Evolutionary conservation across 179 eudicot species (phyloP).

Genomic region (Beta corolliflora): DNA sequence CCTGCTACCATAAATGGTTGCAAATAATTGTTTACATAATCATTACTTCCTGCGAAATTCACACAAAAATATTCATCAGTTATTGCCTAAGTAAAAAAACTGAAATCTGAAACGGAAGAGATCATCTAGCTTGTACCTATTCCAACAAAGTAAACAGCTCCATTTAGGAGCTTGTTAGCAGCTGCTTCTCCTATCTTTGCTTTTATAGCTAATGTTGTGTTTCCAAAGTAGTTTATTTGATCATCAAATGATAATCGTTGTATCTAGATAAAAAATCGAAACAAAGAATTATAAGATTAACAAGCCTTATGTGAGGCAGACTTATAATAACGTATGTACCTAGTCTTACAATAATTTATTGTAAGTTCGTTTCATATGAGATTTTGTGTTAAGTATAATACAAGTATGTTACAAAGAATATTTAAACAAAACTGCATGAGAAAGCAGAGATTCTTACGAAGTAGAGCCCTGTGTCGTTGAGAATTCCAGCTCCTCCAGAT

Average conservation of each 20-base stretch:
- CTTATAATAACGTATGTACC: too few relatives aligned
- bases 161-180: slow-evolving; percentile 55
- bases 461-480: slow-evolving; percentile 85
- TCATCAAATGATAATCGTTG: slow-evolving; percentile 78
- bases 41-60: slow-evolving; percentile 67
- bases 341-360: too few relatives aligned
- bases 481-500: slow-evolving; percentile 99
- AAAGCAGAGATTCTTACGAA: slow-evolving; percentile 45
- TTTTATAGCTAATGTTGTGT: slow-evolving; percentile 62
- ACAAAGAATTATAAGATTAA: too few relatives aligned
- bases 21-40: slow-evolving; percentile 79
- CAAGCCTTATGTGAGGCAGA: too few relatives aligned
- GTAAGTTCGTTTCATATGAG: too few relatives aligned
- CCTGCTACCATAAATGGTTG: slow-evolving; percentile 75
- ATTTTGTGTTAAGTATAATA: too few relatives aligned
- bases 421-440: not conserved
- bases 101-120: not conserved
- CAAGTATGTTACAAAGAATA: not conserved
- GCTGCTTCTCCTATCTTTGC: slow-evolving; percentile 57
- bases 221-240: slow-evolving; percentile 65
- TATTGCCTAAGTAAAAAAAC: not conserved
- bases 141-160: slow-evolving; percentile 77
- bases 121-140: slow-evolving; percentile 46
- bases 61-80: not conserved
- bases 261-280: slow-evolving; percentile 38